These are phyloP conservation scores for Aureobasidium sp. DNA, from an alignment of 2,329 filamentous ascomycete species.

Conservation along the genomic window DNA sequence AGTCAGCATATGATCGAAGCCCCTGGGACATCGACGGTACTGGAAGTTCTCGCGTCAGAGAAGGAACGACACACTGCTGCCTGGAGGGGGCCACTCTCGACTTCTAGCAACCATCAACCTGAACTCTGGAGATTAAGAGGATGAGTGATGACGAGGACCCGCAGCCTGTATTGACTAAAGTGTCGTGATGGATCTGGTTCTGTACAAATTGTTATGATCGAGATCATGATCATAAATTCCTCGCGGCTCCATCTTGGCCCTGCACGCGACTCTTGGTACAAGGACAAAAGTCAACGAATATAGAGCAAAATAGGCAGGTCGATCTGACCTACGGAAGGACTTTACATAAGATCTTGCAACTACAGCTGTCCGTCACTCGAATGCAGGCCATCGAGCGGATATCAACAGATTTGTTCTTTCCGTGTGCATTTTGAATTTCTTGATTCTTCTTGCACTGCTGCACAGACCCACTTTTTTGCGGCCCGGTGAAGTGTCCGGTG, in stretches of 20 bases:
- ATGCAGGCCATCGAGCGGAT: background rate
- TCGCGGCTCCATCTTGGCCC: background rate
- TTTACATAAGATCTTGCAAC: background rate
- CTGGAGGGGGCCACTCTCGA: too few species aligned
- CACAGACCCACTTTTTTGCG: background rate
- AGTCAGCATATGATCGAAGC: too few species aligned
- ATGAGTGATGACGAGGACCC: too few species aligned
- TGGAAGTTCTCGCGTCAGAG: too few species aligned
- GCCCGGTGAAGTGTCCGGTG: background rate
- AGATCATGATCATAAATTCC: background rate
- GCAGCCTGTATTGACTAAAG: too few species aligned
- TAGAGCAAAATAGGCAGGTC: background rate
- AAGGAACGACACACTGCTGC: too few species aligned
- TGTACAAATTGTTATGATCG: background rate
- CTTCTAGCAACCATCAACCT: too few species aligned
- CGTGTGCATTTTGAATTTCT: background rate
- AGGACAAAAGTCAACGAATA: background rate
- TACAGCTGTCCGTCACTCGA: background rate
- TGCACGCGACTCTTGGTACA: background rate
- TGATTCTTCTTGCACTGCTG: background rate
- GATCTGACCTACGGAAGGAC: background rate
- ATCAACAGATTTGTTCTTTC: background rate
- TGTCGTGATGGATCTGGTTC: too few species aligned
- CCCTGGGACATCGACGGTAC: too few species aligned
- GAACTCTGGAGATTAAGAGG: too few species aligned